phyloP scores from a whole-genome alignment of 2,329 filamentous ascomycete genomes.

The Colletotrichum theobromicola region DNA sequence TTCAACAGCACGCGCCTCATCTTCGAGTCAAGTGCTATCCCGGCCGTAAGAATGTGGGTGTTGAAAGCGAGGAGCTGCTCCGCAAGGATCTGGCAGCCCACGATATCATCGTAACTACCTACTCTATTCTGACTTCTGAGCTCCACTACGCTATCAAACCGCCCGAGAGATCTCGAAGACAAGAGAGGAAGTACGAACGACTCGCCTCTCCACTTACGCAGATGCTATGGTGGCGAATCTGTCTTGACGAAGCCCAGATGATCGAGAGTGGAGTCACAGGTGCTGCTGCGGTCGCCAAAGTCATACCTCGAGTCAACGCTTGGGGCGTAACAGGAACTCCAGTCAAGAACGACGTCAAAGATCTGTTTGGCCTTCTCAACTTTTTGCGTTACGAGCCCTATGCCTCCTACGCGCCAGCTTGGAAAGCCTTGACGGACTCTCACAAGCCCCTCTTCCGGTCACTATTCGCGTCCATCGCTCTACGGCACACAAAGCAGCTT shows the following conservation, averaged over 20 bases:
- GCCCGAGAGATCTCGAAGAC: constrained; percentile 71
- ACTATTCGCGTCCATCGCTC: constrained; percentile 74
- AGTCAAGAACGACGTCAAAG: constrained; percentile 76
- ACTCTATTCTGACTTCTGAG: constrained; percentile 77
- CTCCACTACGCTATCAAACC: constrained; percentile 76
- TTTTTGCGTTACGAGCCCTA: constrained; percentile 85
- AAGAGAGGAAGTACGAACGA: constrained; percentile 68
- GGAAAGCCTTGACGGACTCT: constrained; percentile 67
- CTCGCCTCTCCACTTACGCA: constrained; percentile 78
- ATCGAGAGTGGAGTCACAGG: constrained; percentile 87
- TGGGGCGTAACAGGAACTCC: constrained; percentile 96
- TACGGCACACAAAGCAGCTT: constrained; percentile 85
- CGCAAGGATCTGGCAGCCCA: constrained; percentile 51
- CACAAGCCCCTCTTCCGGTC: constrained; percentile 69
- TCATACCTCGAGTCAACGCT: constrained; percentile 83
- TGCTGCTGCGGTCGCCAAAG: constrained; percentile 78
- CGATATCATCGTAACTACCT: constrained; percentile 69
- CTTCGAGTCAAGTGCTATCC: constrained; percentile 62
- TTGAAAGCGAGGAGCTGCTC: constrained; percentile 42
- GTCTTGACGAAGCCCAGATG: constrained; percentile 85
- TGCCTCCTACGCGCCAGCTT: constrained; percentile 66
- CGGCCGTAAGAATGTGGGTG: constrained; percentile 46
- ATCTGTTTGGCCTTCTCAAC: constrained; percentile 79
- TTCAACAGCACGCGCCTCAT: constrained; percentile 61
- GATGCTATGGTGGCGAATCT: constrained; percentile 87